Evolutionary conservation across 345 rosid species (phyloP).

Genomic region (Psidium guajava): DNA sequence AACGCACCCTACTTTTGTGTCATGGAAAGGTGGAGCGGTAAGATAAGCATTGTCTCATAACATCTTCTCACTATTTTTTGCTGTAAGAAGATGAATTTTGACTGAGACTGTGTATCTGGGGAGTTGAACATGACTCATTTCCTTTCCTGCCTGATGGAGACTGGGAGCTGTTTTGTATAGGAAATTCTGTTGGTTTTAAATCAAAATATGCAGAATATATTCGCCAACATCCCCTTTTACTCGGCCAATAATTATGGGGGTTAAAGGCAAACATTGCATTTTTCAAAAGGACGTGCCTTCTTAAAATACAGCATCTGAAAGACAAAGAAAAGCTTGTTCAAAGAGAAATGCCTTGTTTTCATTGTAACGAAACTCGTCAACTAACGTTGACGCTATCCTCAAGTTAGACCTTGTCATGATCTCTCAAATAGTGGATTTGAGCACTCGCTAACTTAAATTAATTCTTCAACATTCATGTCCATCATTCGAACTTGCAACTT

Average conservation of each 20-base stretch:
- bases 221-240: too few relatives aligned
- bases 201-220: not conserved
- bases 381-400: too few relatives aligned
- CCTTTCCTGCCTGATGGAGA: not conserved
- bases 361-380: too few relatives aligned
- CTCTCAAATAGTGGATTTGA: too few relatives aligned
- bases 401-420: not conserved
- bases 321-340: not conserved
- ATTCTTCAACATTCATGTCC: too few relatives aligned
- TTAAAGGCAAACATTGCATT: not conserved
- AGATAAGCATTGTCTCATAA: not conserved
- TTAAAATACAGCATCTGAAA: not conserved
- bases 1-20: conserved; percentile 45
- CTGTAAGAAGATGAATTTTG: not conserved
- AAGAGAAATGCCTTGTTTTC: not conserved
- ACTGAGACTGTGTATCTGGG: fast-evolving
- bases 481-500: too few relatives aligned
- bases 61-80: not conserved
- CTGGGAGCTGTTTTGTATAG: not conserved
- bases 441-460: too few relatives aligned
- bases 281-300: not conserved
- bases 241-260: too few relatives aligned
- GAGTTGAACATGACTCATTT: not conserved
- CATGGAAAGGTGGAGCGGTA: conserved; percentile 87
- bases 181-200: too few relatives aligned